Evolutionary conservation across 805 yeast genomes (phyloP).

Genomic region (Candida berthetii): DNA sequence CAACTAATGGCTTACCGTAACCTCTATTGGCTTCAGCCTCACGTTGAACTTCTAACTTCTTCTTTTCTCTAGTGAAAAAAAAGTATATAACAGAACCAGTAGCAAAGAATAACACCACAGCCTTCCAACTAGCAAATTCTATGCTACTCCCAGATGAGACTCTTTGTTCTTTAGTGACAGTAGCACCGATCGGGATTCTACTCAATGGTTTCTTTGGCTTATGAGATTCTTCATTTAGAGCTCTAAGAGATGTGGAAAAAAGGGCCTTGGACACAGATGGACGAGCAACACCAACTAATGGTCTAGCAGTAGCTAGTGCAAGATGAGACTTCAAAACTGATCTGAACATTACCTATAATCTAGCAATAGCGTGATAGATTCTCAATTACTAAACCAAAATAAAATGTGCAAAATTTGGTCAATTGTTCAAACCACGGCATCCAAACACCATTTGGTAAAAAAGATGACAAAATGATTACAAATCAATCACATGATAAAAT

Average conservation of each 20-base stretch:
- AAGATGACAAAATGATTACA: too few species aligned
- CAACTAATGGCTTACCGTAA: slow-evolving; percentile 86
- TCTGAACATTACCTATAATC: background rate
- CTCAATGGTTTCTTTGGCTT: slow-evolving; percentile 57
- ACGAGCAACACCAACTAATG: too few species aligned
- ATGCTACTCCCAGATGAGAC: slow-evolving; percentile 38
- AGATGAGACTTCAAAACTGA: background rate
- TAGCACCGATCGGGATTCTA: slow-evolving; percentile 72
- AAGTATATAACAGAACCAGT: slow-evolving; percentile 70
- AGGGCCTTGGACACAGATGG: background rate
- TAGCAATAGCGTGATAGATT: background rate
- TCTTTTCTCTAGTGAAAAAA: slow-evolving; percentile 72
- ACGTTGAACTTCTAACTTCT: slow-evolving; percentile 62
- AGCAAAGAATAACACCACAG: slow-evolving; percentile 56
- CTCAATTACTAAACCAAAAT: background rate
- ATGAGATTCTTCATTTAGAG: slow-evolving; percentile 8
- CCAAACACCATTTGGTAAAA: background rate
- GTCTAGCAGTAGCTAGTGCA: background rate
- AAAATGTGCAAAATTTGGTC: background rate
- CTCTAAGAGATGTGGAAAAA: slow-evolving; percentile 12
- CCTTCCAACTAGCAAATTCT: slow-evolving; percentile 84
- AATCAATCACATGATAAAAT: too few species aligned
- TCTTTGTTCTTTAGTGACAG: slow-evolving; percentile 23
- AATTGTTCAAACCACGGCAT: background rate
- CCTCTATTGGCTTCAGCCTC: slow-evolving; percentile 85